These are phyloP conservation scores for Pleurotus ostreatus DNA, from an alignment of 768 basidiomycete genomes.

Conservation along the genomic window DNA sequence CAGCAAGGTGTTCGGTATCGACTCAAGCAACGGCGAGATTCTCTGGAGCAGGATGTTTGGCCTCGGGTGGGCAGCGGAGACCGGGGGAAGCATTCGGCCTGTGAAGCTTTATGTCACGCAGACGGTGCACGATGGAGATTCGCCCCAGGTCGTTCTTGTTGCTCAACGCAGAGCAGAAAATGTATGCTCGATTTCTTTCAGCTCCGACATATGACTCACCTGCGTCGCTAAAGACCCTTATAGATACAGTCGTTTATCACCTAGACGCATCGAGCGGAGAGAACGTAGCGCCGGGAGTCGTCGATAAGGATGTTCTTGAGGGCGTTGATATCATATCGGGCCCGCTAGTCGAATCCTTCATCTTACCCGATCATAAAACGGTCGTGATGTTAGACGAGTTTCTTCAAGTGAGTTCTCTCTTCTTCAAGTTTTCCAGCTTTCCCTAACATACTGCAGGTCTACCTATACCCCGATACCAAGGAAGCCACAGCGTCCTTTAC, in stretches of 20 bases:
- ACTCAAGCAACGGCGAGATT: conserved; percentile 71
- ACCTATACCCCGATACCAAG: conserved; percentile 63
- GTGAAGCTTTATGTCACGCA: conserved; percentile 57
- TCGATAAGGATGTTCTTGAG: conserved; percentile 39
- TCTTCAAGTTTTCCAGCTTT: not conserved
- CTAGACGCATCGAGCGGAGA: conserved; percentile 77
- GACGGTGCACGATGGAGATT: conserved; percentile 41
- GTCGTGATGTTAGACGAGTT: conserved; percentile 72
- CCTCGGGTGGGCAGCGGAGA: conserved; percentile 56
- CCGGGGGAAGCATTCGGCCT: conserved; percentile 55
- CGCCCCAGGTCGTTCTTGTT: conserved; percentile 59
- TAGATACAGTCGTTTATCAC: conserved; percentile 75
- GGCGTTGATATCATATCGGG: conserved; percentile 62
- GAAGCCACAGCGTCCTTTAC: conserved; percentile 39
- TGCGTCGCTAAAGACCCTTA: conserved; percentile 38
- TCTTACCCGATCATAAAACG: conserved; percentile 45
- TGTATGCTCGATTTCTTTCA: conserved; percentile 33
- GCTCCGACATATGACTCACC: conserved; percentile 1
- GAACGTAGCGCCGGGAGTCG: conserved; percentile 33
- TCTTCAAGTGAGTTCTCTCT: conserved; percentile 53
- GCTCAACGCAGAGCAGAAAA: conserved; percentile 60
- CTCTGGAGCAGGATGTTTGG: conserved; percentile 81
- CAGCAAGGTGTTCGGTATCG: conserved; percentile 80
- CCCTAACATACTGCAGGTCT: conserved; percentile 34
- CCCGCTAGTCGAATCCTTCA: conserved; percentile 53